phyloP scores from a whole-genome alignment of 2,329 filamentous ascomycete species.

The Trichophyton mentagrophytes region DNA sequence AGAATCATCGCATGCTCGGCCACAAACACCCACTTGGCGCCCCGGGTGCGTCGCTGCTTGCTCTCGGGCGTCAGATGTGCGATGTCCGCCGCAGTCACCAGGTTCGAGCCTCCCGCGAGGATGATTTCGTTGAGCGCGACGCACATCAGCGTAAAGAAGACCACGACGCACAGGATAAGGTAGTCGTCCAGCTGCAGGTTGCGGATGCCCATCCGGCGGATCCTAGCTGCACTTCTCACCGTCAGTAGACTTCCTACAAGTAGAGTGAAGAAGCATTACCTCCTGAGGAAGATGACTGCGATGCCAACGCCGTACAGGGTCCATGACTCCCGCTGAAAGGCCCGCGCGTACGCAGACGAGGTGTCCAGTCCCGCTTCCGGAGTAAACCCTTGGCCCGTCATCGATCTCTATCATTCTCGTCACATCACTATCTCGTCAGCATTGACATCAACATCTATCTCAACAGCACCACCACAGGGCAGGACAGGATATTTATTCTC shows the following conservation, averaged over 20 bases:
- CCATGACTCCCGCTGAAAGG: constrained; percentile 22
- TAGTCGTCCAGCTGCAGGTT: constrained; percentile 45
- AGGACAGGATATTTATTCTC: neutral
- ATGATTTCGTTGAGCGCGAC: constrained; percentile 43
- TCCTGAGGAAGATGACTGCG: constrained; percentile 25
- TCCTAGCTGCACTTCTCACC: constrained; percentile 23
- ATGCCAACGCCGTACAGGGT: constrained; percentile 29
- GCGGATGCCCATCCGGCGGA: constrained; percentile 34
- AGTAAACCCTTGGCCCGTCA: neutral
- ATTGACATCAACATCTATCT: too few species aligned
- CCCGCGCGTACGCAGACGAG: neutral
- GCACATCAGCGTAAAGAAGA: constrained; percentile 45
- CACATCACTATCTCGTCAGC: neutral
- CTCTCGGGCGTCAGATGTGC: constrained; percentile 35
- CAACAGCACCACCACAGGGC: neutral
- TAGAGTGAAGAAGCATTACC: constrained; percentile 30
- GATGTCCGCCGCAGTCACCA: constrained; percentile 42
- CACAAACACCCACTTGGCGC: constrained; percentile 51
- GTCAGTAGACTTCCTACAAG: neutral
- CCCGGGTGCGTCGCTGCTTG: constrained; percentile 33
- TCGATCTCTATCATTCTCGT: neutral
- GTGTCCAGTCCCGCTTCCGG: neutral
- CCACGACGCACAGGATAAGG: constrained; percentile 42
- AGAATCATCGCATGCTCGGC: constrained; percentile 52
- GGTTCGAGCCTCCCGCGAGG: constrained; percentile 44